phyloP scores from a whole-genome alignment of 768 basidiomycete genomes.

The Amylocystis lapponica region DNA sequence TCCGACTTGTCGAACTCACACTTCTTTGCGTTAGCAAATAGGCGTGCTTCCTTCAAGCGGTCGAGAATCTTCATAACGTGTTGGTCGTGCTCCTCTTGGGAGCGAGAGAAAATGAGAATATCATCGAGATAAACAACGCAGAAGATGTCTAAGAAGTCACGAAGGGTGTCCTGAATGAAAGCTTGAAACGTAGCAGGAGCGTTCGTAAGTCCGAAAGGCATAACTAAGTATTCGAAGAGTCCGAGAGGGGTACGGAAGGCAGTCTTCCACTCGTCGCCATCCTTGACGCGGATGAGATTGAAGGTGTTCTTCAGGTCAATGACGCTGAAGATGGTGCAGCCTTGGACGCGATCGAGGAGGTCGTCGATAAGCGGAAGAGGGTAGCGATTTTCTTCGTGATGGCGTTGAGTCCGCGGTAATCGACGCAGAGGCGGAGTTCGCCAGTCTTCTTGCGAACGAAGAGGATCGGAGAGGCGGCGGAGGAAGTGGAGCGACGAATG shows the following conservation, averaged over 20 bases:
- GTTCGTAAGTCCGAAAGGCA: constrained; percentile 29
- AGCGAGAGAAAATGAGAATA: constrained; percentile 12
- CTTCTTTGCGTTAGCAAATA: constrained; percentile 27
- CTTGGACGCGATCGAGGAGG: constrained; percentile 20
- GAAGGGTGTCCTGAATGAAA: constrained; percentile 11
- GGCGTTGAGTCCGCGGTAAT: constrained; percentile 26
- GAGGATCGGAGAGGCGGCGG: constrained; percentile 20
- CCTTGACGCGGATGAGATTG: constrained; percentile 35
- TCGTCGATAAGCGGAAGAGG: constrained; percentile 29
- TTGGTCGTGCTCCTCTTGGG: constrained; percentile 11
- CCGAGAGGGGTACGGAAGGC: constrained; percentile 33
- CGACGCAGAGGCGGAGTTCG: constrained; percentile 18
- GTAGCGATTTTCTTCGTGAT: constrained; percentile 30
- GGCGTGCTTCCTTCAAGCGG: constrained; percentile 23
- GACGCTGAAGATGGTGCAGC: constrained; percentile 25
- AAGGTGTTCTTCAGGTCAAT: constrained; percentile 37
- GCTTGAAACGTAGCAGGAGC: constrained; percentile 15
- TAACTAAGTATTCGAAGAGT: constrained; percentile 28
- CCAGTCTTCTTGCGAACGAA: constrained; percentile 24
- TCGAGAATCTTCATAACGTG: constrained; percentile 14
- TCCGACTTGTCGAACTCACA: constrained; percentile 30
- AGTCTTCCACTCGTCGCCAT: constrained; percentile 35
- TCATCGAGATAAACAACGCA: constrained; percentile 22
- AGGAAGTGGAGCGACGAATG: constrained; percentile 24
- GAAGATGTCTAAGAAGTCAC: constrained; percentile 8